These are phyloP conservation scores for Sphaerulina populicola DNA, from an alignment of 2,329 filamentous ascomycete species.

Conservation along the genomic window DNA sequence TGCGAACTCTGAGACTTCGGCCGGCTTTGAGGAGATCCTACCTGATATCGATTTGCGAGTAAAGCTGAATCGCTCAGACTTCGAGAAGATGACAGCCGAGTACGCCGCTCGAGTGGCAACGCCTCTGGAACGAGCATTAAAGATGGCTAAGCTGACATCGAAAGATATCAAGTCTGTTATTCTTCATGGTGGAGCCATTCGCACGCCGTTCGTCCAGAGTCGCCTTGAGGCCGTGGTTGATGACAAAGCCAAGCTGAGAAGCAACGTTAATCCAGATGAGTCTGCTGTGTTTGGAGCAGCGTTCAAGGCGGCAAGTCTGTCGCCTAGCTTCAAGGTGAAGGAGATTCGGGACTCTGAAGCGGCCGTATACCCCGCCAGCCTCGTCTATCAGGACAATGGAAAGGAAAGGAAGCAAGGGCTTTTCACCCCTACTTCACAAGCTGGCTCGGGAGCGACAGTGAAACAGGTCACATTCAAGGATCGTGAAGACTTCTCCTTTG, in stretches of 20 bases:
- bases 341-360: slow-evolving; percentile 81
- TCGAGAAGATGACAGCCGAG: slow-evolving; percentile 66
- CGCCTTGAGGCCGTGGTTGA: slow-evolving; percentile 69
- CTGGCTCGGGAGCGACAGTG: slow-evolving; percentile 51
- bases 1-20: slow-evolving; percentile 74
- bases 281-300: slow-evolving; percentile 91
- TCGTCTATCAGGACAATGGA: slow-evolving; percentile 61
- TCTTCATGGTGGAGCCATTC: slow-evolving; percentile 79
- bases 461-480: slow-evolving; percentile 83
- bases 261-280: slow-evolving; percentile 95
- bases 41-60: slow-evolving; percentile 92
- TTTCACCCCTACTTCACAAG: slow-evolving; percentile 67
- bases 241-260: slow-evolving; percentile 68
- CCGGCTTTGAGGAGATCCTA: slow-evolving; percentile 79
- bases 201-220: slow-evolving; percentile 91
- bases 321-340: slow-evolving; percentile 94
- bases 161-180: slow-evolving; percentile 80
- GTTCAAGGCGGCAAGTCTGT: slow-evolving; percentile 86
- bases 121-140: slow-evolving; percentile 67
- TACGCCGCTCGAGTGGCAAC: slow-evolving; percentile 60
- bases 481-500: slow-evolving; percentile 69
- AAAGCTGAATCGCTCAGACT: slow-evolving; percentile 69
- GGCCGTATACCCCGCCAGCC: slow-evolving; percentile 61
- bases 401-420: slow-evolving; percentile 70
- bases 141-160: slow-evolving; percentile 62